Evolutionary conservation across 2,329 filamentous ascomycete genomes (phyloP).

Genomic region (Helicocarpus griseus): DNA sequence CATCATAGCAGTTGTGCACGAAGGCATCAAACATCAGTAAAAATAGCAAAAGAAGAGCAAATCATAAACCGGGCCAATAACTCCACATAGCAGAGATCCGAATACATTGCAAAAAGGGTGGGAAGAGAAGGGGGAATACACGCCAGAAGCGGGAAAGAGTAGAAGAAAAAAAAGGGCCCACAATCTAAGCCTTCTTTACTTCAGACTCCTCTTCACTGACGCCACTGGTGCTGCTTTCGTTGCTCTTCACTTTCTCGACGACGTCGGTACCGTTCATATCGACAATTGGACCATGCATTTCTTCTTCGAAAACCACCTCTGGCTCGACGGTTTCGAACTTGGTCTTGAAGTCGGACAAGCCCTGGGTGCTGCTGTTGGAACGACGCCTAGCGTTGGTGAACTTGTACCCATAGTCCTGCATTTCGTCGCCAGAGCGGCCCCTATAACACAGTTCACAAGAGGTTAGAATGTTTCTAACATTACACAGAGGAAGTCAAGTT

Average conservation of each 20-base stretch:
- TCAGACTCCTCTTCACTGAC: conserved; percentile 5
- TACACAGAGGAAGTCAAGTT: no score
- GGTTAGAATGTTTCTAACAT: no score
- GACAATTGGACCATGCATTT: conserved; percentile 57
- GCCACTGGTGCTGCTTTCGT: conserved; percentile 1
- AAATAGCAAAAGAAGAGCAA: not conserved
- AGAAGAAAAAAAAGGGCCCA: not conserved
- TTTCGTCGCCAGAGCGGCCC: conserved; percentile 75
- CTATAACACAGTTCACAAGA: conserved; percentile 36
- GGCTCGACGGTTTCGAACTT: conserved; percentile 89
- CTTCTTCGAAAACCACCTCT: conserved; percentile 88
- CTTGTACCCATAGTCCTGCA: conserved; percentile 74
- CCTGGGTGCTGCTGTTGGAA: conserved; percentile 77
- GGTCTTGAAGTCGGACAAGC: conserved; percentile 75
- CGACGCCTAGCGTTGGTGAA: conserved; percentile 79
- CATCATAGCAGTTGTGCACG: not conserved
- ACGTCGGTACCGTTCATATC: conserved; percentile 41
- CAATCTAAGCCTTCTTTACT: conserved; percentile 3
- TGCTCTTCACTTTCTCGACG: conserved; percentile 14
- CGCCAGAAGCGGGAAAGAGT: not conserved
- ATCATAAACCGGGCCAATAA: not conserved
- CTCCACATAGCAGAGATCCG: not conserved
- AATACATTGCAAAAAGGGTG: not conserved
- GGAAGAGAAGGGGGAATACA: not conserved
- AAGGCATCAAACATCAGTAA: not conserved